These are phyloP conservation scores for Xerocomellus amylosporus DNA, from an alignment of 768 basidiomycete genomes.

Conservation along the genomic window DNA sequence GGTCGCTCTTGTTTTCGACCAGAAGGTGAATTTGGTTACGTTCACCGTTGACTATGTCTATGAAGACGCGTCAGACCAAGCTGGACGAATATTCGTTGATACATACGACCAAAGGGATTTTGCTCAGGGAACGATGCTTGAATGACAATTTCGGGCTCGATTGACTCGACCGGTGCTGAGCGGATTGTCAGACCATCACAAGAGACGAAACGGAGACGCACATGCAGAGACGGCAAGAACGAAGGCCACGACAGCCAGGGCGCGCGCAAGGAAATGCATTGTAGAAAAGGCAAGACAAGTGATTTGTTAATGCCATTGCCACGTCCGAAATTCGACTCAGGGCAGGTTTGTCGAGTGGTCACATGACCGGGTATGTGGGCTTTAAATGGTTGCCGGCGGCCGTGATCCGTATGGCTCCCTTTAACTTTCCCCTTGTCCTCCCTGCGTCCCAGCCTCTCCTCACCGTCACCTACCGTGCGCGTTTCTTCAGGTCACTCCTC, in stretches of 20 bases:
- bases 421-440: conserved; percentile 41
- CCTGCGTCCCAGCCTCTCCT: conserved; percentile 52
- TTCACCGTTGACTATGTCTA: conserved; percentile 84
- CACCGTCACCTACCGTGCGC: conserved; percentile 66
- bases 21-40: conserved; percentile 62
- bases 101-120: conserved; percentile 75
- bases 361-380: conserved; percentile 9
- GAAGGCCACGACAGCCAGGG: conserved; percentile 27
- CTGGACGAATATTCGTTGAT: background rate
- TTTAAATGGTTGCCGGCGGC: too few species aligned
- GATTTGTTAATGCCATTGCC: conserved; percentile 21
- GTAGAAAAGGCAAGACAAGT: background rate
- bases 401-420: conserved; percentile 2
- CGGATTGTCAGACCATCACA: conserved; percentile 2
- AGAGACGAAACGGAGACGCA: conserved; percentile 10
- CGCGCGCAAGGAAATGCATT: conserved; percentile 37
- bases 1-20: conserved; percentile 74
- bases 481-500: background rate
- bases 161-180: conserved; percentile 30
- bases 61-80: conserved; percentile 7
- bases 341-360: conserved; percentile 23
- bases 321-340: conserved; percentile 29
- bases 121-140: conserved; percentile 62
- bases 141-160: conserved; percentile 53
- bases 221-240: conserved; percentile 31